Evolutionary conservation across 192 early-diverging fungal species (phyloP).

Genomic region (Entophlyctis luteolus): DNA sequence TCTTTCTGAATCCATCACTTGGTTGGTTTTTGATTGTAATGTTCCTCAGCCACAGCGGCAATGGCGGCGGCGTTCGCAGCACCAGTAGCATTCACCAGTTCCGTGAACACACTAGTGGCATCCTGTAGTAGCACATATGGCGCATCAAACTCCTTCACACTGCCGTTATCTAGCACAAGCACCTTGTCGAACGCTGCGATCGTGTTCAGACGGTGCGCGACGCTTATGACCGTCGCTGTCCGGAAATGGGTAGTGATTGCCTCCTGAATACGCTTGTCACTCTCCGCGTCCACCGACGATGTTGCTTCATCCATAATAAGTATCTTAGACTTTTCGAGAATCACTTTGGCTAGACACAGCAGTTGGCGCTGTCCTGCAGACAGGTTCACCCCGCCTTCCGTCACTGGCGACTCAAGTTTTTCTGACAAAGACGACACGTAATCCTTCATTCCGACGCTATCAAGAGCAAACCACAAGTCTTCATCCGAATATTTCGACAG

Average conservation of each 20-base stretch:
- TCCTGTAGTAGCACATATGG: conserved; percentile 49
- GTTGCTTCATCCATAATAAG: conserved; percentile 70
- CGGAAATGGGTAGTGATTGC: conserved; percentile 58
- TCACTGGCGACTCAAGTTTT: conserved; percentile 63
- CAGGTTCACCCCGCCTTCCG: conserved; percentile 66
- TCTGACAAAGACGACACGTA: conserved; percentile 35
- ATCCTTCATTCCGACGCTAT: conserved; percentile 30
- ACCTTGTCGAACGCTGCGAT: conserved; percentile 47
- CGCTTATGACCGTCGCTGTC: conserved; percentile 45
- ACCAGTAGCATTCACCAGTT: conserved; percentile 40
- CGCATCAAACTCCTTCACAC: conserved; percentile 48
- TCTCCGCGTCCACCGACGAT: conserved; percentile 60
- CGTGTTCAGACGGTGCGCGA: conserved; percentile 42
- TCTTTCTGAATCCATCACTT: background rate
- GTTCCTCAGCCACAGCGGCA: background rate
- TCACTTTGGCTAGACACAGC: conserved; percentile 57
- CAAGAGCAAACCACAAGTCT: conserved; percentile 43
- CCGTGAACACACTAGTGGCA: conserved; percentile 30
- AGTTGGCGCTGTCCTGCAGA: conserved; percentile 59
- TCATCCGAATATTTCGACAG: conserved; percentile 36
- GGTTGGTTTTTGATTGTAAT: background rate
- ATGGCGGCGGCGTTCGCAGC: conserved; percentile 11
- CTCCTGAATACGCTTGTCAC: conserved; percentile 67
- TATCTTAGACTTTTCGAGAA: conserved; percentile 49
- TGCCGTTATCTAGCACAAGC: conserved; percentile 45